Conservation (phyloP, 805 yeast species). For the Schizosaccharomyces octosporus region DNA sequence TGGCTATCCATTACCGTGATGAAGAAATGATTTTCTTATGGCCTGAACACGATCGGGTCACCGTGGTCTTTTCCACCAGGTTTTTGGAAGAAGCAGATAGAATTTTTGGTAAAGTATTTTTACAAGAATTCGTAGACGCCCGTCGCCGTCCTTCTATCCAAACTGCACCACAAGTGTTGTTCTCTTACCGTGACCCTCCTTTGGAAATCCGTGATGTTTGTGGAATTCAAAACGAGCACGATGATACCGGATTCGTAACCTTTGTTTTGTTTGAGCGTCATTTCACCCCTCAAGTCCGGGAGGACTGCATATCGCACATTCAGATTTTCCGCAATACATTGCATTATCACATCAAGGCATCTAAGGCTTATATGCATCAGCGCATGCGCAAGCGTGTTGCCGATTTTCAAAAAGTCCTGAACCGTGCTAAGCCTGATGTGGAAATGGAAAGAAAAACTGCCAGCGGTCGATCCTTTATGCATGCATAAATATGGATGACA, state of each 20-base stretch:
- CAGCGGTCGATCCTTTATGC: constrained; percentile 38
- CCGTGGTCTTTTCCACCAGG: constrained; percentile 81
- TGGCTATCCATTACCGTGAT: constrained; percentile 66
- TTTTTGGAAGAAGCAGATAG: constrained; percentile 95
- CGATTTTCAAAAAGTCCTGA: constrained; percentile 80
- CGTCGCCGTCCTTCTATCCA: constrained; percentile 73
- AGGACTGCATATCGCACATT: constrained; percentile 74
- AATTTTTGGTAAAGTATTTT: constrained; percentile 63
- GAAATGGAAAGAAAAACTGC: constrained; percentile 60
- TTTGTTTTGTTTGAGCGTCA: constrained; percentile 70
- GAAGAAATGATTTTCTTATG: constrained; percentile 74
- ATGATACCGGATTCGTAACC: constrained; percentile 32
- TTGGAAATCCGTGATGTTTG: constrained; percentile 39
- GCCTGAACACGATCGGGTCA: constrained; percentile 86
- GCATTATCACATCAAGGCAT: constrained; percentile 95
- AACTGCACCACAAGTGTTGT: constrained; percentile 93
- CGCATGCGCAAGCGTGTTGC: constrained; percentile 92
- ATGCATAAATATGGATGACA: neutral
- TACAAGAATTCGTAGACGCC: constrained; percentile 25
- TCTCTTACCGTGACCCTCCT: constrained; percentile 79
- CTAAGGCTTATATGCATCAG: constrained; percentile 93
- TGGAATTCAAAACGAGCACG: constrained; percentile 14
- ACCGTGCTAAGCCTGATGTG: constrained; percentile 87
- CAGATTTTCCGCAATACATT: constrained; percentile 85
- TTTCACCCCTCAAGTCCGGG: constrained; percentile 27